A percentile compares a stretch with the other conserved stretches of the same genome.
Evolutionary conservation across 140 eudicot species (phyloP).

Genomic region (Senecio squalidus): DNA sequence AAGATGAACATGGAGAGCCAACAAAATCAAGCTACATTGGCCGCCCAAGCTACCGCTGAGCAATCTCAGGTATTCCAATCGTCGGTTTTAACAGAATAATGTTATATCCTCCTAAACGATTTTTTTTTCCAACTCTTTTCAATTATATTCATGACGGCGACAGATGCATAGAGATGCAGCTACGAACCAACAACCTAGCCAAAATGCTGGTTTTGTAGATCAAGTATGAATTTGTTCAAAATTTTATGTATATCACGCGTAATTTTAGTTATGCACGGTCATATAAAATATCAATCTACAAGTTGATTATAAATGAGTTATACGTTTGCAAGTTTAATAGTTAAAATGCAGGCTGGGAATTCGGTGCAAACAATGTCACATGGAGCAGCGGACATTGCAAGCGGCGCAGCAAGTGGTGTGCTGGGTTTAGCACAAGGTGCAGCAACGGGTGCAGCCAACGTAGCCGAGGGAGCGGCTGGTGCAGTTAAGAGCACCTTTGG

Average conservation of each 20-base stretch:
- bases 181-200: too few species aligned
- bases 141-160: too few species aligned
- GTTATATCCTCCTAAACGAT: too few species aligned
- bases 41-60: constrained; percentile 14
- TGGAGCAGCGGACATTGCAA: constrained; percentile 57
- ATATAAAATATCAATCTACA: too few species aligned
- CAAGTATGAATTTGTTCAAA: too few species aligned
- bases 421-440: constrained; percentile 55
- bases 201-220: too few species aligned
- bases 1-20: constrained; percentile 14
- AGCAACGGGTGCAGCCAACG: constrained; percentile 50
- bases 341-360: constrained; percentile 43
- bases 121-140: background rate
- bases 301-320: too few species aligned
- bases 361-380: constrained; percentile 62
- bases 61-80: constrained; percentile 20
- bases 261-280: too few species aligned
- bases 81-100: background rate
- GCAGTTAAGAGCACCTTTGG: constrained; percentile 61
- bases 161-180: constrained; percentile 33
- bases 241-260: too few species aligned
- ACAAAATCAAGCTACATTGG: constrained; percentile 13
- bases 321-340: too few species aligned
- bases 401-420: constrained; percentile 61
- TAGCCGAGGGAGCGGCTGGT: constrained; percentile 64